Evolutionary conservation across 2,329 filamentous ascomycete genomes (phyloP), one percentile per base, ranked within the genome.

Genomic region (Ophiostoma triangulosporum): DNA sequence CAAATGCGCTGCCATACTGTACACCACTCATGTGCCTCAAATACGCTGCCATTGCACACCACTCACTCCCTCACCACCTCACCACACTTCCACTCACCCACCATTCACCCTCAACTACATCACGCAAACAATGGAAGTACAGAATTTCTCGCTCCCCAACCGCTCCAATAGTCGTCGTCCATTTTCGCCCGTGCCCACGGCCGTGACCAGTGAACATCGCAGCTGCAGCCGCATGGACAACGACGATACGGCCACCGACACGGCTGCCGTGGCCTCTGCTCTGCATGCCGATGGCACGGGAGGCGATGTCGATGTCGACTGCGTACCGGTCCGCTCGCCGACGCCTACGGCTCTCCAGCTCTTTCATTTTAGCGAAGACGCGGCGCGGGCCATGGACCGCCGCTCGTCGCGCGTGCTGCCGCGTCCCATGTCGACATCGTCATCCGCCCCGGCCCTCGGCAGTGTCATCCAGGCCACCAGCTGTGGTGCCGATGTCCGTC

Each of bases 341-440:
- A 52, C 54, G 3, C 51, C 56, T 0, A 24, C 51, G 3, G 51
- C 52, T 1, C 22, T 58, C 2, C 55, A 38, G 15, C 43, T 54
- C 24, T 57, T 57, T 9, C 50, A 36, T 2, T 57, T 57, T 7
- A 14, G 24, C 31, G 38, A 56, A 24, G 49, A 54, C 4, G 17
- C 38, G 2, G 29, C 27, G n/a, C 7, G 17, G 14, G 26, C 20
- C 11, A 48, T 15, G 8, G 3, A 26, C 4, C 14, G 36, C 15
- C 48, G 17, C 3, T 38, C 38, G 4, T 49, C 40, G 8, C 46
- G 48, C 15, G 32, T 17, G 3, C 49, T 54, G 3, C 51, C 40
- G 12, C 56, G 56, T 12, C 57, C 57, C n/a, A 54, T 59, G 35
- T 59, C 57, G 7, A 56, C 46, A 1, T 59, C 57, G 7, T 59